A percentile compares a stretch with the other conserved stretches of the same genome.
phyloP scores from a whole-genome alignment of 305 asterid species.

The Ajuga reptans region DNA sequence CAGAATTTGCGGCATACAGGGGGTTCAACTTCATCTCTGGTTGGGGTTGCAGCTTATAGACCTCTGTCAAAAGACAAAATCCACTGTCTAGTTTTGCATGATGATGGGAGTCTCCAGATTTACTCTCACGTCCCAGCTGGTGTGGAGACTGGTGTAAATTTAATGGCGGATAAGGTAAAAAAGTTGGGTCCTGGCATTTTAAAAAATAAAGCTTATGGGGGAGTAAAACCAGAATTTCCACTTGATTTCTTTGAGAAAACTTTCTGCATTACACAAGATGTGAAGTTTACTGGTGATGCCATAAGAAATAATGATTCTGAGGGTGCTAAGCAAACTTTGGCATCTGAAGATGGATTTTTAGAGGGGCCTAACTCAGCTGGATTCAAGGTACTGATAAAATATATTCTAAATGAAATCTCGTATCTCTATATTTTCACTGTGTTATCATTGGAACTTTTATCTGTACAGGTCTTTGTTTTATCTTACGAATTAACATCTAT shows the following conservation, averaged over 20 bases:
- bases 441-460: background rate
- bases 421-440: background rate
- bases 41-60: constrained; percentile 90
- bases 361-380: constrained; percentile 89
- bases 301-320: constrained; percentile 93
- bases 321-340: constrained; percentile 82
- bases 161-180: constrained; percentile 78
- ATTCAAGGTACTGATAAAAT: constrained; percentile 62
- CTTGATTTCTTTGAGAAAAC: constrained; percentile 96
- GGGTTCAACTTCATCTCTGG: constrained; percentile 82
- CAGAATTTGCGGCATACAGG: constrained; percentile 78
- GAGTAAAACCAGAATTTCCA: constrained; percentile 86
- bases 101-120: constrained; percentile 99
- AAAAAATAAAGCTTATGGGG: constrained; percentile 82
- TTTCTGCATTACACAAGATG: constrained; percentile 81
- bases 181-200: constrained; percentile 85
- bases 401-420: constrained; percentile 14
- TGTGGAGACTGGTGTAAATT: constrained; percentile 50
- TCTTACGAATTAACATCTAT: background rate
- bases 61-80: constrained; percentile 96
- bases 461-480: background rate
- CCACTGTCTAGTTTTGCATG: constrained; percentile 91
- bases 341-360: constrained; percentile 93
- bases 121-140: constrained; percentile 82
- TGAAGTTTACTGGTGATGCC: constrained; percentile 83